Base-by-base conservation (phyloP, 2,329 filamentous ascomycete genomes). In the Colletotrichum caudatum region DNA sequence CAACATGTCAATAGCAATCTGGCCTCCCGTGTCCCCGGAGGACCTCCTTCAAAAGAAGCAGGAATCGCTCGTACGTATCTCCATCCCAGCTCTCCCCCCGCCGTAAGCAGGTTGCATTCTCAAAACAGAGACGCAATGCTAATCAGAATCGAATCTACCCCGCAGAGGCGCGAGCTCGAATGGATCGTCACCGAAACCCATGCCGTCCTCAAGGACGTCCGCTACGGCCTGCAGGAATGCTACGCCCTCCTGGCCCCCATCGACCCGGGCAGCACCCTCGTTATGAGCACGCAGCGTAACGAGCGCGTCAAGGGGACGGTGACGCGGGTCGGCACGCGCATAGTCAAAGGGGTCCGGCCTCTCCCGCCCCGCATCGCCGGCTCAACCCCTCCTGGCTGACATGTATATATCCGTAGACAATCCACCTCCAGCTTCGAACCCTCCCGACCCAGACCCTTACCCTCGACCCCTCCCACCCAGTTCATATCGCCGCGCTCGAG, bases 231-330 rank as follows among this genome's bases (percentile, higher is more conserved):
- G 3, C 91, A 96, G 79, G 94, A 98, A 82, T 98, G 95, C 82
- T 94, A 94, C 76, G 90, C 92, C 23, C 88, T 98, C 33, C 90
- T 99, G 39, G 92, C 94, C 9, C 94, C 95, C 1, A 88, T 92
- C 74, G 94, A 97, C 78, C 91, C 92, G 1, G 94, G 94, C 11
- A 95, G 92, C 76, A 99, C 95, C 0, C 89, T 99, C 37, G 95
- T 96, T 39, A 88, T 99, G 75, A 96, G 93, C 73, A 97, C 95
- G 18, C 88, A 92, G 67, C 90, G 95, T 67, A 95, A 94, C 66
- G 96, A 99, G 83, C 90, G 89, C 75, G 91, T 98, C 74, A 99
- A 99, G 81, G 96, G 96, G 23, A 93, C 94, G 76, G 90, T 98
- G 72, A 98, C 95, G 1, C 90, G 96, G 65, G 90, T 97, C 46